phyloP scores from a whole-genome alignment of 805 yeast species.

The Metschnikowia lochheadii region DNA sequence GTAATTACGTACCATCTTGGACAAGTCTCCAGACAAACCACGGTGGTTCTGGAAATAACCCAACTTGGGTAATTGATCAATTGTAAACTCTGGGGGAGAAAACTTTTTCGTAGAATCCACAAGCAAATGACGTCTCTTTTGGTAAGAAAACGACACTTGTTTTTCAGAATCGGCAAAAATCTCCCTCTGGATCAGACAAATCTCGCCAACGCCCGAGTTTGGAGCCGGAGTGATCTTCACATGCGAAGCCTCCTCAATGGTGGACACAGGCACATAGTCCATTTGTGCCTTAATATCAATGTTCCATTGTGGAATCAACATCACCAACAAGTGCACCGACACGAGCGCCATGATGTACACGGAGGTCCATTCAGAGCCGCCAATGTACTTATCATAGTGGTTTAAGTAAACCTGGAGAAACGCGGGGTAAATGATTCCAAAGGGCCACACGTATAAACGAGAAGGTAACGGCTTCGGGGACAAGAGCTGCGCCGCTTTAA shows the following conservation, averaged over 20 bases:
- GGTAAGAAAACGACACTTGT: slow-evolving; percentile 76
- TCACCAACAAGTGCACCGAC: slow-evolving; percentile 67
- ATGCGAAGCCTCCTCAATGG: slow-evolving; percentile 61
- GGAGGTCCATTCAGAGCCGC: slow-evolving; percentile 94
- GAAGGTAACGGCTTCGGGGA: slow-evolving; percentile 55
- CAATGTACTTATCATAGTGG: slow-evolving; percentile 77
- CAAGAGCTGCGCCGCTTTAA: slow-evolving; percentile 69
- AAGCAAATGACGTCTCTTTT: slow-evolving; percentile 84
- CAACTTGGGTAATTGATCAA: slow-evolving; percentile 57
- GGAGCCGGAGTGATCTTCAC: slow-evolving; percentile 78
- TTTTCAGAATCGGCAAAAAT: slow-evolving; percentile 51
- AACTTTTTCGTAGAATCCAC: slow-evolving; percentile 52
- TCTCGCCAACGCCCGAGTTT: slow-evolving; percentile 81
- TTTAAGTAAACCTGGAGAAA: slow-evolving; percentile 60
- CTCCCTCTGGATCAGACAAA: slow-evolving; percentile 58
- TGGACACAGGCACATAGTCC: slow-evolving; percentile 54
- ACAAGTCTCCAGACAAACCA: slow-evolving; percentile 56
- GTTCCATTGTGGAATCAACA: slow-evolving; percentile 95
- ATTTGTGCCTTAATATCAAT: slow-evolving; percentile 63
- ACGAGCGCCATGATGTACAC: slow-evolving; percentile 73
- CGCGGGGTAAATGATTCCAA: slow-evolving; percentile 69
- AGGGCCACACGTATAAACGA: slow-evolving; percentile 83
- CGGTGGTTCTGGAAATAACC: slow-evolving; percentile 49
- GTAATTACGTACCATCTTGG: slow-evolving; percentile 50
- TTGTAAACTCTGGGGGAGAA: slow-evolving; percentile 76